A percentile compares a stretch with the other conserved stretches of the same genome.
Conservation (phyloP, 1,139 yeast species). For the Candida sp. region DNA sequence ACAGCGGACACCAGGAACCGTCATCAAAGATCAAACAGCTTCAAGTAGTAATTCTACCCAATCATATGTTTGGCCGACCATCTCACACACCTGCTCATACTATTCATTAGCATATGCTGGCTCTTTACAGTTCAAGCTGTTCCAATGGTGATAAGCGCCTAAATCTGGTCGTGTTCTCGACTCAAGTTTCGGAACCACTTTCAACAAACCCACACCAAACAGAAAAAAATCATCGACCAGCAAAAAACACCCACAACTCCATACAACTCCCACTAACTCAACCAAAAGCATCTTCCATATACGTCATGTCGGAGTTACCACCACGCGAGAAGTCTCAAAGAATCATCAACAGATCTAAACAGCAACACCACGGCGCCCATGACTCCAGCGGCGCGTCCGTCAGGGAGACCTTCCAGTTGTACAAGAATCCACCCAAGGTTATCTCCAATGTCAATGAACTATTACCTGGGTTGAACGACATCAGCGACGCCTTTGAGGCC, state of each 20-base stretch:
- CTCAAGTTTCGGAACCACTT: too few species aligned
- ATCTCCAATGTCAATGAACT: constrained; percentile 47
- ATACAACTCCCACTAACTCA: too few species aligned
- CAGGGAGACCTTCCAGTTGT: background rate
- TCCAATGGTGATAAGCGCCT: too few species aligned
- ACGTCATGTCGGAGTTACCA: constrained; percentile 32
- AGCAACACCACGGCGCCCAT: constrained; percentile 13
- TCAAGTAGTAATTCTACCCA: too few species aligned
- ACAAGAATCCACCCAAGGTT: background rate
- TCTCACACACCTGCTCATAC: too few species aligned
- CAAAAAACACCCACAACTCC: background rate
- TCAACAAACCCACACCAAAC: too few species aligned
- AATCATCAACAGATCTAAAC: constrained; percentile 36
- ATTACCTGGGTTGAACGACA: constrained; percentile 89
- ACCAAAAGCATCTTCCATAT: background rate
- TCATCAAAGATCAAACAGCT: too few species aligned
- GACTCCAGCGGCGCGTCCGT: background rate
- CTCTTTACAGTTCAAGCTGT: too few species aligned
- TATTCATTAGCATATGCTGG: too few species aligned
- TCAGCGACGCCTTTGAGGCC: constrained; percentile 91
- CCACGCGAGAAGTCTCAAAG: constrained; percentile 55
- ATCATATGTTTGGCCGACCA: too few species aligned
- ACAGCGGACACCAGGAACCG: too few species aligned
- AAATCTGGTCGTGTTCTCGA: background rate
- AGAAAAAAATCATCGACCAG: background rate